A percentile compares a stretch with the other conserved stretches of the same genome.
These are phyloP conservation scores for Starmerella potacharoeniae DNA, from an alignment of 805 yeast genomes.

Conservation along the genomic window DNA sequence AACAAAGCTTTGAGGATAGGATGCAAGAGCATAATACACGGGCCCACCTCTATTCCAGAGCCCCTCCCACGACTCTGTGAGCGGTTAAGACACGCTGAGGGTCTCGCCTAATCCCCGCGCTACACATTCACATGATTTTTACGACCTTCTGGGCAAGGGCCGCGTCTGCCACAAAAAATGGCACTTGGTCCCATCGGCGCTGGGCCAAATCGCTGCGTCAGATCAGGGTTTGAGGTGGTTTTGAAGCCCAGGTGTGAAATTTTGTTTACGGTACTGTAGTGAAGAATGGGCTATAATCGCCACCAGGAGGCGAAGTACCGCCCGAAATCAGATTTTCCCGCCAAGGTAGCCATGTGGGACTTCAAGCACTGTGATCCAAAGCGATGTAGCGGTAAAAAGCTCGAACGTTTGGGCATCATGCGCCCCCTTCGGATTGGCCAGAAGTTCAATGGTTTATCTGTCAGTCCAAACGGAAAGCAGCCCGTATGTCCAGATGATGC, in stretches of 20 bases:
- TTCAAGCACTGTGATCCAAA: conserved; percentile 98
- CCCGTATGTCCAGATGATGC: conserved; percentile 84
- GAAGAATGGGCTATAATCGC: neutral
- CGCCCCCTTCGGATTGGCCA: conserved; percentile 78
- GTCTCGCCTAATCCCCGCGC: neutral
- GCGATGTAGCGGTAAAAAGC: conserved; percentile 88
- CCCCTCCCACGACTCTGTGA: neutral
- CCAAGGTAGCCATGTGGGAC: conserved; percentile 93
- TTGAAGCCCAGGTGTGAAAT: neutral
- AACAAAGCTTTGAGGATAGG: conserved; percentile 21
- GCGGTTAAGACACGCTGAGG: neutral
- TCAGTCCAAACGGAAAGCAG: conserved; percentile 82
- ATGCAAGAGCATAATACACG: conserved; percentile 12
- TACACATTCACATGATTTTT: neutral
- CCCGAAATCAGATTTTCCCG: conserved; percentile 44
- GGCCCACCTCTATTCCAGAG: neutral
- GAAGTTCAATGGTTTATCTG: conserved; percentile 80
- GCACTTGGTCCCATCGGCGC: too few relatives aligned
- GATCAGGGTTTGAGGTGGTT: neutral
- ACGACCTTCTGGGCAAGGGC: neutral
- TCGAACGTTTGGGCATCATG: conserved; percentile 79
- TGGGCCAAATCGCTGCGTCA: neutral
- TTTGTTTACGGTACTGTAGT: neutral
- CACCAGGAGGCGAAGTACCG: conserved; percentile 19
- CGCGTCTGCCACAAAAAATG: neutral